Conservation (phyloP, 441 rosid species). For the Codiaeum variegatum region DNA sequence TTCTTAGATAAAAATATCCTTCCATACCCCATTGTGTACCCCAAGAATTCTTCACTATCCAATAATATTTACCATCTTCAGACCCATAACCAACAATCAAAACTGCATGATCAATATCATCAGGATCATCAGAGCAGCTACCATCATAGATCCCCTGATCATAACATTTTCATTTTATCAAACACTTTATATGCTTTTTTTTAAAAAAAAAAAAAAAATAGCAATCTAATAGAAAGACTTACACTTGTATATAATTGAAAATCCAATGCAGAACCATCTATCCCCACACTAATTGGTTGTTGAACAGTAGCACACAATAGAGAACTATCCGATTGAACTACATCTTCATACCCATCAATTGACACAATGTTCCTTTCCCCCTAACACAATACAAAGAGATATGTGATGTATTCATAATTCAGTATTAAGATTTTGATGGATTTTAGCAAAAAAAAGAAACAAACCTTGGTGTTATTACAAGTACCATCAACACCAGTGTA, state of each 20-base stretch:
- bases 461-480: constrained; percentile 55
- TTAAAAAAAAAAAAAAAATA: too few species aligned
- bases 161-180: not conserved
- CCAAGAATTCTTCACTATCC: constrained; percentile 91
- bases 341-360: constrained; percentile 61
- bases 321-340: constrained; percentile 52
- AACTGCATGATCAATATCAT: constrained; percentile 72
- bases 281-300: constrained; percentile 74
- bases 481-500: constrained; percentile 47
- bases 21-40: constrained; percentile 67
- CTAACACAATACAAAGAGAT: constrained; percentile 27
- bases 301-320: constrained; percentile 52
- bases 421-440: not conserved
- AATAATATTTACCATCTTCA: constrained; percentile 52
- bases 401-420: too few species aligned
- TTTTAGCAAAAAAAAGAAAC: not conserved
- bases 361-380: constrained; percentile 42
- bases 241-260: constrained; percentile 70
- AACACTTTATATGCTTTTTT: not conserved
- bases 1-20: constrained; percentile 51
- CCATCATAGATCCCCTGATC: constrained; percentile 67
- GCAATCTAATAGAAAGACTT: too few species aligned
- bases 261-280: constrained; percentile 60
- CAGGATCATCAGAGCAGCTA: constrained; percentile 54
- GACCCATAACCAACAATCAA: constrained; percentile 70